A percentile compares a stretch with the other conserved stretches of the same genome.
phyloP scores from a whole-genome alignment of 352 stramenopile genomes.

The Pythium monospermum region DNA sequence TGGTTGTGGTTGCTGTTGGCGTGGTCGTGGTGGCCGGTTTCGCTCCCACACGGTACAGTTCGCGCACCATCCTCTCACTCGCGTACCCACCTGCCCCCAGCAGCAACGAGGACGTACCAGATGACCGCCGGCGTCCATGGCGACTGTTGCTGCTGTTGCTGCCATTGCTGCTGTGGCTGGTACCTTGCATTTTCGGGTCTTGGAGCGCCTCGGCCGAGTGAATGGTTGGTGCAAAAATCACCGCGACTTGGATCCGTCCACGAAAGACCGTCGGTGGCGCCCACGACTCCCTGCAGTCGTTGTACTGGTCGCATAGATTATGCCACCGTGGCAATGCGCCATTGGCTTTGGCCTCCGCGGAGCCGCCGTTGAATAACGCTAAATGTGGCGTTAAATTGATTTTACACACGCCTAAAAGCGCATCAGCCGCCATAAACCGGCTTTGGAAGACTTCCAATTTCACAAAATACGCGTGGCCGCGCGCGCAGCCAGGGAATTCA shows the following conservation, averaged over 20 bases:
- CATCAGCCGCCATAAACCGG: slow-evolving; percentile 76
- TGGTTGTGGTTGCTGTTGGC: slow-evolving; percentile 26
- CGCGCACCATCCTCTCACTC: too few species aligned
- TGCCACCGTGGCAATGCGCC: slow-evolving; percentile 75
- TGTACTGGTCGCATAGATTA: slow-evolving; percentile 85
- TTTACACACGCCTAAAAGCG: slow-evolving; percentile 75
- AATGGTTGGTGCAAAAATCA: slow-evolving; percentile 74
- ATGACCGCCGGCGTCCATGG: not conserved
- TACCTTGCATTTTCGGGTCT: slow-evolving; percentile 39
- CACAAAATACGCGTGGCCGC: slow-evolving; percentile 71
- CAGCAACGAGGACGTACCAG: slow-evolving; percentile 18
- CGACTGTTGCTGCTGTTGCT: slow-evolving; percentile 1
- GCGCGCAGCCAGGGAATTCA: slow-evolving; percentile 67
- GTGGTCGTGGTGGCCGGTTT: slow-evolving; percentile 54
- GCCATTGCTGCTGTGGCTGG: slow-evolving; percentile 3
- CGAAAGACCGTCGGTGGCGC: slow-evolving; percentile 77
- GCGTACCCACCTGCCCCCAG: too few species aligned
- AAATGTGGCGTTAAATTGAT: slow-evolving; percentile 85
- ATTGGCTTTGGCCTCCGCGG: slow-evolving; percentile 76
- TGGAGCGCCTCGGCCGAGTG: slow-evolving; percentile 39
- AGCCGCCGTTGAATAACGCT: slow-evolving; percentile 62
- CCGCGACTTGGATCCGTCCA: slow-evolving; percentile 66
- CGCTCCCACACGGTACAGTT: too few species aligned
- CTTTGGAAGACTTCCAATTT: slow-evolving; percentile 83
- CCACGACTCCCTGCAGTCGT: slow-evolving; percentile 83